Evolutionary conservation across 106 monocot species (phyloP), one percentile per base, ranked within the genome.

Genomic region (Alisma plantagoaquatica): DNA sequence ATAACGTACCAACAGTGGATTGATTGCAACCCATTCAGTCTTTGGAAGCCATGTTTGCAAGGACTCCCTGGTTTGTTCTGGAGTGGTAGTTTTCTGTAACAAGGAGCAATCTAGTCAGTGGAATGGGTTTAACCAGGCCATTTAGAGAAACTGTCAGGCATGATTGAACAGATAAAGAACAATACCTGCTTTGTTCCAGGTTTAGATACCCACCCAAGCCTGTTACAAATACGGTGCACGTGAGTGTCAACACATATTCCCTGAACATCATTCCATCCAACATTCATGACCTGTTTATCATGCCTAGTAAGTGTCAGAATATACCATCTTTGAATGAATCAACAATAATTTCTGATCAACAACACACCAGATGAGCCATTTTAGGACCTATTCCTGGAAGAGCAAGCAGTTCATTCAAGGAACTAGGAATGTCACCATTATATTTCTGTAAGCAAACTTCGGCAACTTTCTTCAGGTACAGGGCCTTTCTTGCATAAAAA

Each of bases 191-290:
- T 67, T 60, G 76, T 72, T 9, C 82, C 98, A 7, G 51, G 69
- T 53, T 71, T 73, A 27, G 79, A 82, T 47, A 98, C 98, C 98
- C 90, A 98, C 63, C 85, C 85, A 46, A 98, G 77, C 9, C 98
- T 81, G 72, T 98, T 98, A 60, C 73, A 78, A 49, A 98, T 90
- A 6, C 98, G 81, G 75, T 98, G 98, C n/a, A 98, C 89, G 64
- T 86, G 98, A 53, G 98, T 98, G 57, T 98, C 98, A 11, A 98
- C 98, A 75, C 98, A 98, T 51, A 98, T 98, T n/a, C 98, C 98
- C 71, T 89, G 78, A 68, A 89, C 84, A 69, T 89, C 60, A 53
- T 82, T 72, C 96, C 98, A 98, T 55, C 74, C 89, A 54, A 85
- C 51, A 64, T 76, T 77, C 96, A 98, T 85, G 29, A 98, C 81